Percentiles rank a stretch among this genome's conserved stretches.
Evolutionary conservation across 78 protist species (phyloP).

Genomic region (Dictyostelium capitatum): DNA sequence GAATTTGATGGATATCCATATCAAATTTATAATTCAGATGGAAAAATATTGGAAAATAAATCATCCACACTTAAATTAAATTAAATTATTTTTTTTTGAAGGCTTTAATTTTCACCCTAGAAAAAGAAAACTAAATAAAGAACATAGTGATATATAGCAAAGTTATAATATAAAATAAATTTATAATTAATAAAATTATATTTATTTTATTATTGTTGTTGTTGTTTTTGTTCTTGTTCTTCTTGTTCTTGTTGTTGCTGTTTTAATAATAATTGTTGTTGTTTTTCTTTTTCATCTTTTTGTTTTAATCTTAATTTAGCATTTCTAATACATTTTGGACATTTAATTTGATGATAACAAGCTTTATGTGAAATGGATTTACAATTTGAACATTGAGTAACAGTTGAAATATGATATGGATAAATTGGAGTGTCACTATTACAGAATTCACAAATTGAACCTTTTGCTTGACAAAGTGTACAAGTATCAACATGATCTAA

Average conservation of each 20-base stretch:
- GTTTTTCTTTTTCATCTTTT: background rate
- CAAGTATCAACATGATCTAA: slow-evolving; percentile 59
- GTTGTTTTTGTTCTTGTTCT: background rate
- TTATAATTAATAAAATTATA: too few relatives aligned
- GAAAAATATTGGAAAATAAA: too few relatives aligned
- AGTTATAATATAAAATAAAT: too few relatives aligned
- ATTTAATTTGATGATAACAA: slow-evolving; percentile 28
- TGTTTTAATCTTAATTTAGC: slow-evolving; percentile 26
- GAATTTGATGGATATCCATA: too few relatives aligned
- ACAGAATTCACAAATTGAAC: slow-evolving; percentile 57
- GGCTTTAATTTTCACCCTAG: too few relatives aligned
- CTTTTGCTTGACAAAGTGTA: slow-evolving; percentile 27
- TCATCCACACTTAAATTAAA: too few relatives aligned
- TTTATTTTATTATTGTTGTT: too few relatives aligned
- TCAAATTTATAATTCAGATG: too few relatives aligned
- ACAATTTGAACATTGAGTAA: slow-evolving; percentile 31
- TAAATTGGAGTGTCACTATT: slow-evolving; percentile 20
- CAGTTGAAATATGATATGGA: slow-evolving; percentile 28
- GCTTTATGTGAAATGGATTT: slow-evolving; percentile 28
- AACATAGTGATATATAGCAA: too few relatives aligned
- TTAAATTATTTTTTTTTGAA: too few relatives aligned
- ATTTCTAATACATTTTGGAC: slow-evolving; percentile 59
- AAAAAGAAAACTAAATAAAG: too few relatives aligned
- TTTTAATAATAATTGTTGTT: background rate
- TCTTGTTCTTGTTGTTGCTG: background rate